Evolutionary conservation across 2,329 filamentous ascomycete genomes (phyloP).

Genomic region (Pseudogymnoascus sp.): DNA sequence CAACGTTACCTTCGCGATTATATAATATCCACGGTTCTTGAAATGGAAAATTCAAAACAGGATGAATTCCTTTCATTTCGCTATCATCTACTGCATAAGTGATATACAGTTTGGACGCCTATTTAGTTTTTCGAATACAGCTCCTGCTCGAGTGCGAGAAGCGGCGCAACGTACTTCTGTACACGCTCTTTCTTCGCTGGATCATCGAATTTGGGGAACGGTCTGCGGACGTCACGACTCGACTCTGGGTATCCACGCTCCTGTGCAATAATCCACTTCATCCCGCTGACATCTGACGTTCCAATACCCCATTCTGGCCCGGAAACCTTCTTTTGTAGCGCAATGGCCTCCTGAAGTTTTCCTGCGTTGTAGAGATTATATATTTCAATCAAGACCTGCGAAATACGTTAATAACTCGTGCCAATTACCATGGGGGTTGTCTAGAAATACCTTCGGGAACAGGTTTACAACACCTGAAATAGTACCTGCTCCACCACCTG

Average conservation of each 20-base stretch:
- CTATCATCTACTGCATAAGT: background rate
- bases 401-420: slow-evolving; percentile 37
- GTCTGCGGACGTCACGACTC: slow-evolving; percentile 45
- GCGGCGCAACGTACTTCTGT: slow-evolving; percentile 7
- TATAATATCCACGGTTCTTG: slow-evolving; percentile 27
- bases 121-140: background rate
- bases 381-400: slow-evolving; percentile 38
- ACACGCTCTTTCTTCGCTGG: slow-evolving; percentile 31
- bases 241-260: slow-evolving; percentile 43
- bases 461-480: slow-evolving; percentile 61
- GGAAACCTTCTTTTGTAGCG: slow-evolving; percentile 43
- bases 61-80: background rate
- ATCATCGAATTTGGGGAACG: slow-evolving; percentile 44
- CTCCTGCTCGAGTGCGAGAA: slow-evolving; percentile 1
- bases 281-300: slow-evolving; percentile 53
- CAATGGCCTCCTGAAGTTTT: slow-evolving; percentile 40
- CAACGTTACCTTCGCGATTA: slow-evolving; percentile 46
- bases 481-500: slow-evolving; percentile 50
- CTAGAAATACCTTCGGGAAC: slow-evolving; percentile 62
- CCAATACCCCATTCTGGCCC: slow-evolving; percentile 49
- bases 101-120: background rate
- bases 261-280: slow-evolving; percentile 52
- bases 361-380: slow-evolving; percentile 42
- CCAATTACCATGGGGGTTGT: slow-evolving; percentile 33
- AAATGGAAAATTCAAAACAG: background rate